Conservation (phyloP, 106 monocot genomes). For the Gastrodia elata region DNA sequence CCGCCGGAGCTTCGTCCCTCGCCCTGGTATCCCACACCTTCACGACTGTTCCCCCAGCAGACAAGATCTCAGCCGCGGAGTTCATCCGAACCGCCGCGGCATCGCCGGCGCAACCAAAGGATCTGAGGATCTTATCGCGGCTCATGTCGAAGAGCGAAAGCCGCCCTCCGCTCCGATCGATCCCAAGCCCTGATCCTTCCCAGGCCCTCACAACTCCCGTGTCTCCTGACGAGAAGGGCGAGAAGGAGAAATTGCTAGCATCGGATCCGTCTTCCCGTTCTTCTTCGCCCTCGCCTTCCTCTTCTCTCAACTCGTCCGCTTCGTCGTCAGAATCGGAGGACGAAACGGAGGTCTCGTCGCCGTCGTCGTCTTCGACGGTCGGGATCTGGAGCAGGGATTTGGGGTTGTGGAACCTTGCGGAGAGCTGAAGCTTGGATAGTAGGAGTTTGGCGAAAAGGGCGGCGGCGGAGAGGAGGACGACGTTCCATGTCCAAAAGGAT, state of each 20-base stretch:
- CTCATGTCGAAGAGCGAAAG: conserved; percentile 14
- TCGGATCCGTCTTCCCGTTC: not conserved
- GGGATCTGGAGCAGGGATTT: conserved; percentile 8
- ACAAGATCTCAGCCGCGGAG: not conserved
- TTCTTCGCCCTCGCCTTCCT: not conserved
- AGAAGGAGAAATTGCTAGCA: not conserved
- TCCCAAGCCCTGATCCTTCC: conserved; percentile 19
- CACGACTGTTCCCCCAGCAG: conserved; percentile 10
- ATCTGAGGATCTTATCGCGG: conserved; percentile 13
- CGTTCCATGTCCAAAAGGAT: conserved; percentile 13
- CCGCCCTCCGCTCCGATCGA: not conserved
- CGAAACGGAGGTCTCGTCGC: conserved; percentile 5
- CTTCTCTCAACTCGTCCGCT: not conserved
- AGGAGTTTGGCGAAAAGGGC: conserved; percentile 13
- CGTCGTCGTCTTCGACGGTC: not conserved
- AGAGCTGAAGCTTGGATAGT: conserved; percentile 8
- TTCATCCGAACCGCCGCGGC: conserved; percentile 3
- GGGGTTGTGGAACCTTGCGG: not conserved
- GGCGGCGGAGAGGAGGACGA: conserved; percentile 16
- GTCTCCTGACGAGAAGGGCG: conserved; percentile 7
- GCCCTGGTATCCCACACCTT: conserved; percentile 26
- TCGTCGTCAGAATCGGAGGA: conserved; percentile 13
- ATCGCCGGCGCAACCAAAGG: not conserved
- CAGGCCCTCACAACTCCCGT: conserved; percentile 23
- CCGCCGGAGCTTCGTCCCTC: not conserved